phyloP scores from a whole-genome alignment of 345 rosid genomes.

The Aquilaria malaccensis region DNA sequence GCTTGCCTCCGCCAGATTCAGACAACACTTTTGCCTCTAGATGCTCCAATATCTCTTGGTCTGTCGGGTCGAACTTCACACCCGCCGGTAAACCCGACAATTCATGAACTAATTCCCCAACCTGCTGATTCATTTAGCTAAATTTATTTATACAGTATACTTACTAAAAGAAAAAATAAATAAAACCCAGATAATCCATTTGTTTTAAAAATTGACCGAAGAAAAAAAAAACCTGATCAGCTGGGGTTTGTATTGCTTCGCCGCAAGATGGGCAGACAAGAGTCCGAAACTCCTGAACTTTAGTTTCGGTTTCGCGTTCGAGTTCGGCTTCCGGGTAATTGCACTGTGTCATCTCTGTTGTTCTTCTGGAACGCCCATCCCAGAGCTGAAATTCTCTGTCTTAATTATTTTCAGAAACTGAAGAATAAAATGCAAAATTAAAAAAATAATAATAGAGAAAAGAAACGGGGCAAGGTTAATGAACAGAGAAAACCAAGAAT shows the following conservation, averaged over 20 bases:
- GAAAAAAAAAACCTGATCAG: conserved; percentile 46
- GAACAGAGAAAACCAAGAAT: too few relatives aligned
- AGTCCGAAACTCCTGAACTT: conserved; percentile 13
- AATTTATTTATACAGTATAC: background rate
- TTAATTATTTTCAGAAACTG: conserved; percentile 1
- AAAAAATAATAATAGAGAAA: conserved; percentile 3
- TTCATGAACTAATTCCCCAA: conserved; percentile 27
- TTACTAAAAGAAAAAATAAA: background rate
- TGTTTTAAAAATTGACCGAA: background rate
- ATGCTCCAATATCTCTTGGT: conserved; percentile 76
- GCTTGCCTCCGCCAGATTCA: conserved; percentile 26
- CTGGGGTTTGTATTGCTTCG: conserved; percentile 26
- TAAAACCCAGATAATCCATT: background rate
- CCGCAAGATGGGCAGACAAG: conserved; percentile 71
- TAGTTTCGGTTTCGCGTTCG: conserved; percentile 4
- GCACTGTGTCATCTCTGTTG: conserved; percentile 47
- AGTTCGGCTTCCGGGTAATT: conserved; percentile 25
- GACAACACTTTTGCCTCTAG: conserved; percentile 59
- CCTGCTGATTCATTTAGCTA: background rate
- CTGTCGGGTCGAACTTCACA: conserved; percentile 80
- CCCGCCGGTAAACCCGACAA: conserved; percentile 82
- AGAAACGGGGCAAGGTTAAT: too few relatives aligned
- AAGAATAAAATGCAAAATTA: background rate
- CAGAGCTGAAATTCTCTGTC: background rate
- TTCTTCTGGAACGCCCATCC: conserved; percentile 18